Conservation (phyloP, 140 eudicot genomes). For the Flaveria floridana region DNA sequence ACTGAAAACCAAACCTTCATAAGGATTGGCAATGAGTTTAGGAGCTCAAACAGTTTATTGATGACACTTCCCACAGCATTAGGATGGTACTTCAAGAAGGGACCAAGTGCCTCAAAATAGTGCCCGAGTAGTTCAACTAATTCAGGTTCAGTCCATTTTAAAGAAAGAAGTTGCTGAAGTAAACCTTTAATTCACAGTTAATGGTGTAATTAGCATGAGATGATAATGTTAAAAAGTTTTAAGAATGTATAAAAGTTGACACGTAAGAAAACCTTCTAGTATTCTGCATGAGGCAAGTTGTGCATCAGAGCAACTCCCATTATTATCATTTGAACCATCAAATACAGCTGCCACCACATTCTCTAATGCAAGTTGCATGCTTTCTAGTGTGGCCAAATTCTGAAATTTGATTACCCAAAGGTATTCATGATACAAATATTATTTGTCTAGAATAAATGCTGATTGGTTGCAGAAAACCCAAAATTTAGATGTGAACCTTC, state of each 20-base stretch:
- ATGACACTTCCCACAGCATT: slow-evolving; percentile 84
- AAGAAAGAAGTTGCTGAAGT: slow-evolving; percentile 75
- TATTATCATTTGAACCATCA: slow-evolving; percentile 62
- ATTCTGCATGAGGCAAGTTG: slow-evolving; percentile 63
- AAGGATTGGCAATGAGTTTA: slow-evolving; percentile 69
- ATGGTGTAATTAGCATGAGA: slow-evolving; percentile 31
- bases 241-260: slow-evolving; percentile 20
- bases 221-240: slow-evolving; percentile 13
- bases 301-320: slow-evolving; percentile 44
- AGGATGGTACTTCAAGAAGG: slow-evolving; percentile 73
- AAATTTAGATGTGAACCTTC: neutral
- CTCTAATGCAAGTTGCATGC: slow-evolving; percentile 81
- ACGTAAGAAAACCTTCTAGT: slow-evolving; percentile 63
- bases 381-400: slow-evolving; percentile 75
- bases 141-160: slow-evolving; percentile 88
- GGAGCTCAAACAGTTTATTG: slow-evolving; percentile 84
- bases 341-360: slow-evolving; percentile 67
- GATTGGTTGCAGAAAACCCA: slow-evolving; percentile 12
- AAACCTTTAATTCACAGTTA: slow-evolving; percentile 59
- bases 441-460: neutral
- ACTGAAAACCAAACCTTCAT: slow-evolving; percentile 57
- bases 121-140: slow-evolving; percentile 84
- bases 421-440: slow-evolving; percentile 2
- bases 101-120: slow-evolving; percentile 88
- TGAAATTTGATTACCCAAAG: slow-evolving; percentile 33